Conservation (phyloP, 2,329 filamentous ascomycete species). For the Aspergillus novofumigatus region DNA sequence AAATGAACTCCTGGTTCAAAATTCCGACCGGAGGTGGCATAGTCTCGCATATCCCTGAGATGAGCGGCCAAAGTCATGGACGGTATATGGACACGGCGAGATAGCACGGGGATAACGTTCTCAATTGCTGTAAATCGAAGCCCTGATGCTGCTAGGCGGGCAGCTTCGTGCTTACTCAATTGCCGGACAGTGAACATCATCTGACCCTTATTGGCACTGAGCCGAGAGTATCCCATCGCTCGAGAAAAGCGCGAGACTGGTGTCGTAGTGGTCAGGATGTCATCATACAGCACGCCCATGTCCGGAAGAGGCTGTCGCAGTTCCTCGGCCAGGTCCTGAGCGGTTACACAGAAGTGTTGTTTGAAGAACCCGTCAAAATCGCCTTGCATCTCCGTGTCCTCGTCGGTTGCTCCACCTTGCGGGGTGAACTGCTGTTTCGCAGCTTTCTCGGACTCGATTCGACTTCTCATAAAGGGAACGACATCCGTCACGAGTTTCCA, state of each 20-base stretch:
- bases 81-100: conserved; percentile 70
- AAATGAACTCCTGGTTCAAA: conserved; percentile 39
- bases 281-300: conserved; percentile 69
- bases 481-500: conserved; percentile 68
- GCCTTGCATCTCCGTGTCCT: conserved; percentile 54
- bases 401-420: conserved; percentile 29
- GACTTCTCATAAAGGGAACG: conserved; percentile 66
- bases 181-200: conserved; percentile 74
- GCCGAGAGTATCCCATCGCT: conserved; percentile 24
- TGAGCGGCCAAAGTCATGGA: conserved; percentile 57
- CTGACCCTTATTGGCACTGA: conserved; percentile 61
- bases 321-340: conserved; percentile 65
- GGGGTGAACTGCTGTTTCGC: conserved; percentile 48
- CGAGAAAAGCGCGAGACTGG: conserved; percentile 26
- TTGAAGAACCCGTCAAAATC: conserved; percentile 75
- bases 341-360: conserved; percentile 78
- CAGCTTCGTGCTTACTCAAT: conserved; percentile 55
- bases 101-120: conserved; percentile 65
- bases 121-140: conserved; percentile 71
- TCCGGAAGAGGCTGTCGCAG: conserved; percentile 60
- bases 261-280: conserved; percentile 64
- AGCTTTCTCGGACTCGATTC: conserved; percentile 54
- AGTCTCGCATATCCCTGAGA: conserved; percentile 62
- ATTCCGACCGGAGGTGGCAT: conserved; percentile 33
- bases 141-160: conserved; percentile 64